Evolutionary conservation across 2,329 filamentous ascomycete genomes (phyloP).

Genomic region (Beauveria varroae): DNA sequence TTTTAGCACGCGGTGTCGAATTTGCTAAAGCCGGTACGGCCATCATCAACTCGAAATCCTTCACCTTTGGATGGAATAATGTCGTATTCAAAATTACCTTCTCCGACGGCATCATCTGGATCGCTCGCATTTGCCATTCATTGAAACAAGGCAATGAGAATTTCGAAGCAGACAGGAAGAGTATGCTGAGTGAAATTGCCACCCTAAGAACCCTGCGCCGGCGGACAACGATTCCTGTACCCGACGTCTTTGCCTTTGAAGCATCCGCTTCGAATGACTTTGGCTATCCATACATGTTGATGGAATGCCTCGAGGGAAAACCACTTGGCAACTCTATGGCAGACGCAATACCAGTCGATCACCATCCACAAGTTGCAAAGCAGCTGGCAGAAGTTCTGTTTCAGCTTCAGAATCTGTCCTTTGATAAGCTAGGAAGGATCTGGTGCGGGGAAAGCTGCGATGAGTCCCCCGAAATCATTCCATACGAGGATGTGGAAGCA

Average conservation of each 20-base stretch:
- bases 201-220: conserved; percentile 8
- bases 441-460: conserved; percentile 5
- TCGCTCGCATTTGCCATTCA: neutral
- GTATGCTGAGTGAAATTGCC: conserved; percentile 13
- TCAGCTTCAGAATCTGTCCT: conserved; percentile 11
- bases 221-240: conserved; percentile 11
- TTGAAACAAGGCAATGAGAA: no score
- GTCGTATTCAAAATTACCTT: neutral
- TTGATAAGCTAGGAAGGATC: conserved; percentile 9
- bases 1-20: neutral
- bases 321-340: neutral
- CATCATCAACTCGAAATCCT: neutral
- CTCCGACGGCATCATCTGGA: neutral
- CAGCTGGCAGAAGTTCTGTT: conserved; percentile 9
- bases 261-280: conserved; percentile 7
- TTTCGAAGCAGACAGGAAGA: neutral
- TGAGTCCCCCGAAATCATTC: neutral
- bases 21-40: neutral
- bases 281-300: conserved; percentile 12
- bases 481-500: neutral
- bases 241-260: conserved; percentile 2
- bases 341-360: neutral
- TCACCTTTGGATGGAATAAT: neutral
- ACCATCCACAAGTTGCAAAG: neutral
- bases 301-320: conserved; percentile 8